phyloP scores from a whole-genome alignment of 2,329 filamentous ascomycete genomes.

The Pseudogymnoascus sp. region DNA sequence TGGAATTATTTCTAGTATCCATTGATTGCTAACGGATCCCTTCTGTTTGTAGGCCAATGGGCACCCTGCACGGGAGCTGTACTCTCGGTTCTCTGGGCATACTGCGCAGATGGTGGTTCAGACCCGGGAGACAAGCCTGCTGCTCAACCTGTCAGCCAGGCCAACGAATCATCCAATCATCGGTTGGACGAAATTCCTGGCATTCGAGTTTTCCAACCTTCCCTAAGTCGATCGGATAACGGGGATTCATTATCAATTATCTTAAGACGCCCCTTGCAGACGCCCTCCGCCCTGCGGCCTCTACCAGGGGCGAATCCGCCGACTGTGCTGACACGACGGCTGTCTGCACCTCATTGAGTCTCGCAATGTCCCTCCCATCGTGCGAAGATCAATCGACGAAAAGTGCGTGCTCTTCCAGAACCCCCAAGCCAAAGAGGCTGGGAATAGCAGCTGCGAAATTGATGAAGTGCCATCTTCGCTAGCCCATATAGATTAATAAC shows the following conservation, averaged over 20 bases:
- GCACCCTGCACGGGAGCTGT: slow-evolving; percentile 46
- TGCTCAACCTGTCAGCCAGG: background rate
- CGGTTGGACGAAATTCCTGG: background rate
- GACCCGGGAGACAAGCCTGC: background rate
- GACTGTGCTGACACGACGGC: background rate
- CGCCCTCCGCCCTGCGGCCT: background rate
- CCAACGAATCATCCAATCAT: background rate
- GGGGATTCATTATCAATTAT: background rate
- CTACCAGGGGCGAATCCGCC: background rate
- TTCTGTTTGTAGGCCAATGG: slow-evolving; percentile 40
- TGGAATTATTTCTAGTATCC: background rate
- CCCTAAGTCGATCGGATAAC: background rate
- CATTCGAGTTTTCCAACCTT: background rate
- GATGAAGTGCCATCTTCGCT: background rate
- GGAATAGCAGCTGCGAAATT: background rate
- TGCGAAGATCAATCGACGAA: background rate
- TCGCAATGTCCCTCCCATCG: background rate
- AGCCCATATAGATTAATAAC: background rate
- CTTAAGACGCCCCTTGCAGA: background rate
- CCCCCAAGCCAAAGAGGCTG: background rate
- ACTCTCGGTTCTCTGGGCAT: slow-evolving; percentile 47
- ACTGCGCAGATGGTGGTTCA: background rate
- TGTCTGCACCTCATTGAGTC: background rate
- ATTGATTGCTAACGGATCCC: background rate
- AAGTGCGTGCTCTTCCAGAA: background rate